Evolutionary conservation across 306 rosid species (phyloP).

Genomic region (Casuarina equisetifolia): DNA sequence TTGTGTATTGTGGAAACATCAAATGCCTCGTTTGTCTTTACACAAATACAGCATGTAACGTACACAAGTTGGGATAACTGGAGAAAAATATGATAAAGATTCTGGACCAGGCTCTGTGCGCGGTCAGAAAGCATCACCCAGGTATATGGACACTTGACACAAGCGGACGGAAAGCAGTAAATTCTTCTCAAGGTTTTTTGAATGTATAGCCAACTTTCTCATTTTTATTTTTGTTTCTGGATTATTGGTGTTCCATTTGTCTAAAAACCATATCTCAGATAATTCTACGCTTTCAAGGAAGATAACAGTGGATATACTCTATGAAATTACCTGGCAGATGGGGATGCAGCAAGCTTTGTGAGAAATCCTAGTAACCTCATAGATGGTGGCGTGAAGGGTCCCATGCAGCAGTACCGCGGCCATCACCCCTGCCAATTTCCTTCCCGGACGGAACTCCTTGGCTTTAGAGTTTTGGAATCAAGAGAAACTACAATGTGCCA

Average conservation of each 20-base stretch:
- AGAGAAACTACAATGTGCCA: not conserved
- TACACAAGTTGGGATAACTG: too few relatives aligned
- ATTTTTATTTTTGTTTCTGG: too few relatives aligned
- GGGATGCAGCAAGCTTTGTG: conserved; percentile 34
- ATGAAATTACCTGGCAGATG: conserved; percentile 42
- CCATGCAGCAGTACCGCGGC: conserved; percentile 40
- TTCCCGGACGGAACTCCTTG: not conserved
- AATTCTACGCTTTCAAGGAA: not conserved
- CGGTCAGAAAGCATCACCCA: too few relatives aligned
- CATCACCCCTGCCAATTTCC: conserved; percentile 2
- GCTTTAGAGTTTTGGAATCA: not conserved
- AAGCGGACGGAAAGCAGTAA: too few relatives aligned
- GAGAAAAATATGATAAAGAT: too few relatives aligned
- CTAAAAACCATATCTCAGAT: not conserved
- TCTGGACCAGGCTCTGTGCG: too few relatives aligned
- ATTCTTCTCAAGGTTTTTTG: too few relatives aligned
- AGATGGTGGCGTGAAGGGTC: conserved; percentile 34
- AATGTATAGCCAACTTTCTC: too few relatives aligned
- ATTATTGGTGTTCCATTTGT: too few relatives aligned
- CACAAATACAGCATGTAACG: too few relatives aligned
- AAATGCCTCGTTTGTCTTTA: not conserved
- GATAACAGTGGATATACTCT: too few relatives aligned
- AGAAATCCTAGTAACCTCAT: conserved; percentile 37
- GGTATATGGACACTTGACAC: too few relatives aligned
- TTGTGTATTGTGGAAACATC: not conserved